Base-by-base conservation (phyloP, 192 early-diverging fungal species). In the Blastocladiella britannica region DNA sequence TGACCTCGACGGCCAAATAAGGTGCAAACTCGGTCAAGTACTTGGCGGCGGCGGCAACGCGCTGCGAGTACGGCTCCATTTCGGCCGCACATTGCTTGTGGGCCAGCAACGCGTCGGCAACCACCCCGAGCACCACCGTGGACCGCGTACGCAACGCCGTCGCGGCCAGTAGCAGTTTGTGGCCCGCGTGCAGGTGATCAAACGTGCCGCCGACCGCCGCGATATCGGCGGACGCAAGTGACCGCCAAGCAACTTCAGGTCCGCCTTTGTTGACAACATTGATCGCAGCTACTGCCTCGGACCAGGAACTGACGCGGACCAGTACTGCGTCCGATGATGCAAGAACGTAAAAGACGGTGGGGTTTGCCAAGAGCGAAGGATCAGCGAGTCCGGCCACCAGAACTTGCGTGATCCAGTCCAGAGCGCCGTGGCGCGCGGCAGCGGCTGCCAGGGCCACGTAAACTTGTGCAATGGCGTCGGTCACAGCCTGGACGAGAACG, bases 161-260 rank as follows among this genome's bases (percentile, higher is more conserved):
- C 63, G 82, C 83, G 0, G 87, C 82, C 28, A 98, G 72, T 15
- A 98, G 67, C 29, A 95, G 87, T 73, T 94, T 91, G 66, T 98
- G 94, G 8, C 91, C 94, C 1, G 78, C 68, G 59, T 98, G 94
- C 53, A 98, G 68, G 62, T 94, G 91, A 68, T 98, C 94, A 74
- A 98, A 98, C 22, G 94, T 95, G 18, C 94, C 94, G 25, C 94
- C 94, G 6, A 93, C 61, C 9, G 73, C 82, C 1, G 84, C 83
- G 63, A 72, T 58, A 23, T 65, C 60, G 37, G 12, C 15, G 3
- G 37, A 20, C 0, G 37, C 15, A 4, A 1, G 2, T 20, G 37
- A 20, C 2, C 12, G 37, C 37, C 3, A 47, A 6, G 12, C 37
- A 4, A 47, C 9, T 9, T 20, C 15, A 6, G 37, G 15, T 20